Conservation (phyloP, 208 protist genomes). For the Wallacemonas sp. region DNA sequence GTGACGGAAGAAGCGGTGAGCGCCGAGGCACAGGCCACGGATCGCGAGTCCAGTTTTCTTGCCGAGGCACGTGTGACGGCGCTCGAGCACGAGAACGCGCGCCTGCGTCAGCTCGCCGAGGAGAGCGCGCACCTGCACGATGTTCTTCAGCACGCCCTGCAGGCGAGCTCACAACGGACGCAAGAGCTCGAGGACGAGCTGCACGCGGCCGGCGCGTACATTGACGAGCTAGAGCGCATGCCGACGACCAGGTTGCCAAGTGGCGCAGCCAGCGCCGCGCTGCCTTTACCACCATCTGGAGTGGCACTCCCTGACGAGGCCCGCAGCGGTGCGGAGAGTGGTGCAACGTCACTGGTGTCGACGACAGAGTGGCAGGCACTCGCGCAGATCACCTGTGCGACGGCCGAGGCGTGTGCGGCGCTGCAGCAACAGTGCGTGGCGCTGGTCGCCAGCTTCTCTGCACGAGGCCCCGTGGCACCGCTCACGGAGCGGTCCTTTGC, state of each 20-base stretch:
- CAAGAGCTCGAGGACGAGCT: background rate
- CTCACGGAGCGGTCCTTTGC: background rate
- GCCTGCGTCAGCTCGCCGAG: background rate
- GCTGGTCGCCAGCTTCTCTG: conserved; percentile 1
- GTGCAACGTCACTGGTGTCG: background rate
- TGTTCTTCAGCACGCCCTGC: background rate
- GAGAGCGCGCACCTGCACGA: background rate
- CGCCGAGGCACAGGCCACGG: background rate
- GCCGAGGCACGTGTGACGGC: background rate
- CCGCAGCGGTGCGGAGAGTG: no score
- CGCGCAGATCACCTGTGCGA: background rate
- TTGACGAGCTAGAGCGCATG: conserved; percentile 7
- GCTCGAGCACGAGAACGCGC: conserved; percentile 7
- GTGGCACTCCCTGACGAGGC: no score
- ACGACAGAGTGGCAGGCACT: background rate
- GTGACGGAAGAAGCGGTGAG: background rate
- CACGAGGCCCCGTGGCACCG: background rate
- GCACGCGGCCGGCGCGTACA: background rate
- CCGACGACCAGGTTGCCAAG: background rate
- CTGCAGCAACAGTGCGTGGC: background rate
- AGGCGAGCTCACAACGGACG: background rate
- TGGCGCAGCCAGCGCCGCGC: background rate
- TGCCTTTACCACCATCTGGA: background rate
- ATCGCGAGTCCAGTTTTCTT: background rate
- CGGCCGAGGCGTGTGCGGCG: background rate